Evolutionary conservation across 1,284 basidiomycete genomes (phyloP), one percentile per base, ranked within the genome.

Genomic region (Cryptococcus floricola): DNA sequence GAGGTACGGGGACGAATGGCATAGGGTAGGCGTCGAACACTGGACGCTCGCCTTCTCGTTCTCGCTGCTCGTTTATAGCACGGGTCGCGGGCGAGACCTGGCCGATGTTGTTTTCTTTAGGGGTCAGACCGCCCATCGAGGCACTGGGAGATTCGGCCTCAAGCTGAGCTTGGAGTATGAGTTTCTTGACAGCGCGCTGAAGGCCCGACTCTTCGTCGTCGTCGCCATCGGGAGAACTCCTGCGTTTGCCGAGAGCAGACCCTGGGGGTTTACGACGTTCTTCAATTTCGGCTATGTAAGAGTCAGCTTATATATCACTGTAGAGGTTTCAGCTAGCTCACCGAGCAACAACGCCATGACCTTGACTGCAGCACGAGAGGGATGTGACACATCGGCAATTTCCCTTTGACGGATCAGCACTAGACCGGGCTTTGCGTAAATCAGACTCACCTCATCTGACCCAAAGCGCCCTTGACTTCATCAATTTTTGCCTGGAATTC

Each of bases 341-440:
- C 73, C 64, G 39, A 78, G 61, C 16, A 78, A 53, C 49, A 75
- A 71, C 53, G 75, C 76, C 68, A 77, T 74, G n/a, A 78, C 76
- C 54, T 71, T 71, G 55, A 78, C 71, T 0, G 75, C 69, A 2
- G 73, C 74, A 25, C 72, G 60, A 25, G 77, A 75, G 1, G 76
- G 73, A 41, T 76, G 73, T 2, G 77, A 78, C 13, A 74, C 61
- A 48, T 69, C 63, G 42, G 70, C 68, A 31, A 77, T 75, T 42
- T 68, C 66, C 42, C 67, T 70, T 50, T 54, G n/a, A 23, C 49
- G 13, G 28, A 39, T 51, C 23, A 49, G 48, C 19, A 28, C 41
- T 23, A 25, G 39, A 10, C 10, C 18, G 25, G 28, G 13, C 16
- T 23, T 7, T 12, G 23, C 23, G 23, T 8, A 43, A 19, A 19